Conservation (phyloP, 2,329 filamentous ascomycete species). For the Saccharata proteae region DNA sequence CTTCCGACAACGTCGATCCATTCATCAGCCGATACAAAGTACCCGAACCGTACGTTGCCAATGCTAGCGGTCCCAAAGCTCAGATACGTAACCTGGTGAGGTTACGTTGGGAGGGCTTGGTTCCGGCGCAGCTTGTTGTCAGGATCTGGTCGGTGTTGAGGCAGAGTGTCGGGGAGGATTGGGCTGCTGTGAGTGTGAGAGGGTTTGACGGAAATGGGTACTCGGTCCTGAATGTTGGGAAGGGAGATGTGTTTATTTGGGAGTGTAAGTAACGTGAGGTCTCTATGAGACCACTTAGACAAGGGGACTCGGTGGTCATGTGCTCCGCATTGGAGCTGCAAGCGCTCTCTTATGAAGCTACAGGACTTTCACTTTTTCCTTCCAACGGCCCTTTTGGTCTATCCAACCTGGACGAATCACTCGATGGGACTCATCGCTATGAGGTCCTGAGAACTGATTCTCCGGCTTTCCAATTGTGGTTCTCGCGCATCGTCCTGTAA, state of each 20-base stretch:
- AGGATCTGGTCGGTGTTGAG: conserved; percentile 17
- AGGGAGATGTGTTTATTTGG: conserved; percentile 22
- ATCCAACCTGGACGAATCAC: too few relatives aligned
- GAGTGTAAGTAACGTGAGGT: conserved; percentile 18
- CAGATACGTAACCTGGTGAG: conserved; percentile 18
- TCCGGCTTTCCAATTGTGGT: too few relatives aligned
- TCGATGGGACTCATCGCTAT: too few relatives aligned
- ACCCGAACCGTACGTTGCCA: conserved; percentile 29
- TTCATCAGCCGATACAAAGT: conserved; percentile 57
- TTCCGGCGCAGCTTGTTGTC: conserved; percentile 23
- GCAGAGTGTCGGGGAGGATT: conserved; percentile 16
- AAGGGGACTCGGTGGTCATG: too few relatives aligned
- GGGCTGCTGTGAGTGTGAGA: conserved; percentile 20
- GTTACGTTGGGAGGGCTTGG: conserved; percentile 32
- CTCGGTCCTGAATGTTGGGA: conserved; percentile 21
- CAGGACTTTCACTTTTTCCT: too few relatives aligned
- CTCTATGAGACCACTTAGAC: too few relatives aligned
- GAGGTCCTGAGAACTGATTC: too few relatives aligned
- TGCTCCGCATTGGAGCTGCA: too few relatives aligned
- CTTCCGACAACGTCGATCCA: conserved; percentile 49
- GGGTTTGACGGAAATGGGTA: conserved; percentile 19
- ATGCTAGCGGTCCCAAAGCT: conserved; percentile 3
- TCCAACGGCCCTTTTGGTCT: too few relatives aligned
- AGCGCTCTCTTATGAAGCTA: too few relatives aligned
- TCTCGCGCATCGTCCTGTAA: too few relatives aligned